Evolutionary conservation across 768 basidiomycete species (phyloP).

Genomic region (Naematelia encephala): DNA sequence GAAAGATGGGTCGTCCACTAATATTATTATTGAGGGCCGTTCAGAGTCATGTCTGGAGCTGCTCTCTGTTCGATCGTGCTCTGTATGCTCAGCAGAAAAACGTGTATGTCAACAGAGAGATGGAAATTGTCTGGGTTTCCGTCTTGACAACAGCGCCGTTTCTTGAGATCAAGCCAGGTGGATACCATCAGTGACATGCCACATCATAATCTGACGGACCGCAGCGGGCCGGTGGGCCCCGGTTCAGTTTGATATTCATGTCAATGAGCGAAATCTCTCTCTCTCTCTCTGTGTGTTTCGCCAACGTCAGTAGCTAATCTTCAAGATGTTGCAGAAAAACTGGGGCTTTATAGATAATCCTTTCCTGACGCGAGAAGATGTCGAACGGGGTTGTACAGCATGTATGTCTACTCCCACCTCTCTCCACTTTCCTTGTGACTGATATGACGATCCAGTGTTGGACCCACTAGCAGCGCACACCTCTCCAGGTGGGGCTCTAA

Average conservation of each 20-base stretch:
- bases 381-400: constrained; percentile 57
- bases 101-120: no score
- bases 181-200: no score
- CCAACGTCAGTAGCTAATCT: background rate
- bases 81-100: no score
- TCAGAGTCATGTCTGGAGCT: no score
- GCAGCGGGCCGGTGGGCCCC: background rate
- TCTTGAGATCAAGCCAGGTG: no score
- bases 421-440: background rate
- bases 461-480: constrained; percentile 68
- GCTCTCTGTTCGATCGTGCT: no score
- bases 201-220: background rate
- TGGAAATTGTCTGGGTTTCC: no score
- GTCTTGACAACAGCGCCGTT: background rate
- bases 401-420: constrained; percentile 20
- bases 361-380: constrained; percentile 61
- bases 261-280: no score
- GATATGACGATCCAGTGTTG: constrained; percentile 53
- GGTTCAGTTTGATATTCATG: no score
- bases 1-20: no score
- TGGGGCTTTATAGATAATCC: constrained; percentile 56
- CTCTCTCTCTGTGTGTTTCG: no score
- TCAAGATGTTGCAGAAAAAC: constrained; percentile 39
- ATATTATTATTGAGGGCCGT: no score
- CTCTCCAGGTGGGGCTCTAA: constrained; percentile 67